Conservation (phyloP, 176 grass and related monocot genomes). For the Eragrostis nindensis region DNA sequence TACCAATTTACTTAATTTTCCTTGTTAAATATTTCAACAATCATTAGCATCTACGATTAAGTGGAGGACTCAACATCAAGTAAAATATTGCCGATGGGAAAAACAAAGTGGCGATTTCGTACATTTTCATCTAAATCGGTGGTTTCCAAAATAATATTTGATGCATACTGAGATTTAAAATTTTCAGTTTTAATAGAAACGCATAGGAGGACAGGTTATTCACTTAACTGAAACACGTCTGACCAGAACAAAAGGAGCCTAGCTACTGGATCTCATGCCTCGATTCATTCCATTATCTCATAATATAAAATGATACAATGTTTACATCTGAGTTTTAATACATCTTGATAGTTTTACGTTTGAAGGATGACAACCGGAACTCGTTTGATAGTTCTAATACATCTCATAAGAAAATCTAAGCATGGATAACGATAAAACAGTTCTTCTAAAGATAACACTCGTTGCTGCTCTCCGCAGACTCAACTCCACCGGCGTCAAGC, state of each 20-base stretch:
- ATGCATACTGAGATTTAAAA: neutral
- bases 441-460: neutral
- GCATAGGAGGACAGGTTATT: neutral
- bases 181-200: too few species aligned
- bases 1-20: too few species aligned
- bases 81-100: neutral
- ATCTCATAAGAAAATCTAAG: too few species aligned
- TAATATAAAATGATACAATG: neutral
- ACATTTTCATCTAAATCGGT: neutral
- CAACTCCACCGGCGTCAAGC: neutral
- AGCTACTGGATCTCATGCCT: neutral
- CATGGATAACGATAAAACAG: too few species aligned
- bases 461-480: slow-evolving; percentile 5
- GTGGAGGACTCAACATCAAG: neutral
- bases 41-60: neutral
- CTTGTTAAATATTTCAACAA: too few species aligned
- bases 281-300: neutral
- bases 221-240: neutral
- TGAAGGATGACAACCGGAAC: neutral
- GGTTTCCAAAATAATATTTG: neutral
- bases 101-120: neutral
- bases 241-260: neutral
- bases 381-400: too few species aligned
- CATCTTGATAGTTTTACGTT: neutral
- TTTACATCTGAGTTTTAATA: neutral